Base-by-base conservation (phyloP, 139 green algal genomes). In the Monoraphidium neglectum region DNA sequence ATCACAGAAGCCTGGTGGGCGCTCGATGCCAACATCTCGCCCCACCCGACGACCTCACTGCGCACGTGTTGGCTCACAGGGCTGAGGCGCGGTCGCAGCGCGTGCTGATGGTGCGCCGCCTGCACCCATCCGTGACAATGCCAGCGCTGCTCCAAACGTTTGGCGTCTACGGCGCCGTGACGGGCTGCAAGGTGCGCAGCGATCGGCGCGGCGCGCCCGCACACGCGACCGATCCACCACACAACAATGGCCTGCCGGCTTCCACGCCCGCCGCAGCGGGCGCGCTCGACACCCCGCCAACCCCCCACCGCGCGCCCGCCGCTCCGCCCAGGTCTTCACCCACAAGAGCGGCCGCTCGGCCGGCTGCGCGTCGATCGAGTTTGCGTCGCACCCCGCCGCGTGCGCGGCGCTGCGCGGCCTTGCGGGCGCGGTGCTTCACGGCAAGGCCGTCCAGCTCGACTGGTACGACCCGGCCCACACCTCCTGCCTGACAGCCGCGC, bases 261-360 rank as follows among this genome's bases (percentile, higher is more conserved):
- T n/a, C n/a, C n/a, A n/a, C n/a, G n/a, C n/a, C n/a, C n/a, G n/a
- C n/a, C n/a, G n/a, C n/a, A n/a, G n/a, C n/a, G n/a, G n/a, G n/a
- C 43, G 43, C 43, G 43, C 8, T 12, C 43, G 43, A 51, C 43
- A 8, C 8, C 43, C 43, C 12, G 8, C 8, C 43, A 8, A 51
- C 43, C 8, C 43, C 43, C 8, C 12, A 12, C 43, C 8, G 43
- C 43, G 8, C 43, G 8, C 43, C 43, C 43, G 8, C 43, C 43
- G 8, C 43, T 12, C 8, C 4, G 13, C 38, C 33, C 62, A 80
- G 74, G 74, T 80, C 23, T 80, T 80, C 51, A 80, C 74, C 13
- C 74, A 80, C 74, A 80, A 80, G 53, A 73, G 60, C 28, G 74
- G 74, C 64, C 70, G 74, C 21, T 80, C 74, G 49, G 74, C 74